Percentiles rank a stretch among this genome's conserved stretches.
Evolutionary conservation across 768 basidiomycete genomes (phyloP).

Genomic region (Suillus lakei): DNA sequence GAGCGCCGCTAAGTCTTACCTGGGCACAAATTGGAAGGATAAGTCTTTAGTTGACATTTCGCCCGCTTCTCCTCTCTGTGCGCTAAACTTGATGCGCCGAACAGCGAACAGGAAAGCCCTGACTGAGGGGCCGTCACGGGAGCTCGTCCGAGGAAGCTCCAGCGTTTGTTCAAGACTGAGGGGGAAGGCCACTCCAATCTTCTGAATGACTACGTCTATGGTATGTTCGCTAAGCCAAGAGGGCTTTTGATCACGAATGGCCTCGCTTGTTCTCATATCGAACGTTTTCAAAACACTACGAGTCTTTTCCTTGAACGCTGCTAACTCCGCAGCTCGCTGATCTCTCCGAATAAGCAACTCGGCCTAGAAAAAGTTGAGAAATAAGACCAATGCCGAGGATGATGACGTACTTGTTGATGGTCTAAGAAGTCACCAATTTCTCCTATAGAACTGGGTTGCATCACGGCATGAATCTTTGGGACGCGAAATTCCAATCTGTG

Average conservation of each 20-base stretch:
- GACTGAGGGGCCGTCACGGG: slow-evolving; percentile 49
- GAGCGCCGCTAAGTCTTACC: slow-evolving; percentile 46
- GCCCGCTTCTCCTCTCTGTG: slow-evolving; percentile 79
- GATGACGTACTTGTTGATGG: slow-evolving; percentile 68
- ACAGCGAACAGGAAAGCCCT: slow-evolving; percentile 89
- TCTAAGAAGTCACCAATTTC: slow-evolving; percentile 91
- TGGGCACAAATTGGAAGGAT: slow-evolving; percentile 84
- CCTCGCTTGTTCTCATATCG: slow-evolving; percentile 56
- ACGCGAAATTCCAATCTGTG: slow-evolving; percentile 56
- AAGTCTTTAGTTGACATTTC: slow-evolving; percentile 72
- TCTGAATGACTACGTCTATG: slow-evolving; percentile 58
- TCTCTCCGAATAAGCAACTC: slow-evolving; percentile 78
- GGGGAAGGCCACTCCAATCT: slow-evolving; percentile 92
- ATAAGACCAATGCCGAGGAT: not conserved
- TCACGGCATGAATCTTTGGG: slow-evolving; percentile 86
- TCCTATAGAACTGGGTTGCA: slow-evolving; percentile 92
- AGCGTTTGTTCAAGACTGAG: slow-evolving; percentile 66
- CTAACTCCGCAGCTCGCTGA: slow-evolving; percentile 76
- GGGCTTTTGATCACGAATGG: slow-evolving; percentile 24
- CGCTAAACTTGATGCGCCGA: slow-evolving; percentile 70
- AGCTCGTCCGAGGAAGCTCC: slow-evolving; percentile 47
- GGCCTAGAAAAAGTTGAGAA: slow-evolving; percentile 47
- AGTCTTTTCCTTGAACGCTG: slow-evolving; percentile 84
- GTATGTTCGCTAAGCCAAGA: slow-evolving; percentile 63
- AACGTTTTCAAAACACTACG: slow-evolving; percentile 74